Evolutionary conservation across 129 eudicot species (phyloP).

Genomic region (Lonicera japonica): DNA sequence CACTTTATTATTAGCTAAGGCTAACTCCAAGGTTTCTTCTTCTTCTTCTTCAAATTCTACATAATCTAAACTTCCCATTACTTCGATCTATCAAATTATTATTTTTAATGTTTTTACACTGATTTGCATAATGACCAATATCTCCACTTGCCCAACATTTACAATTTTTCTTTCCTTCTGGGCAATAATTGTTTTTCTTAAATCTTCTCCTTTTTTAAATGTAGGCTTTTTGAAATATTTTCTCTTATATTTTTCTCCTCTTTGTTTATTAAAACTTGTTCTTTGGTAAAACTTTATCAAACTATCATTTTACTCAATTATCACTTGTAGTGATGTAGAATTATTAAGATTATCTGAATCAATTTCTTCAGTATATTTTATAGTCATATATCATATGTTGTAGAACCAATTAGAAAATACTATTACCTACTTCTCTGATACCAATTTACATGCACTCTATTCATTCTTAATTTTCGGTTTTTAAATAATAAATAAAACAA

Average conservation of each 20-base stretch:
- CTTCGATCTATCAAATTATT: not conserved
- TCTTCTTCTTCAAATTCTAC: not conserved
- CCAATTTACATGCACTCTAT: too few species aligned
- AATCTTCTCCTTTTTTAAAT: not conserved
- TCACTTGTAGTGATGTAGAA: too few species aligned
- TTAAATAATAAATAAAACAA: too few species aligned
- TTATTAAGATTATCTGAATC: too few species aligned
- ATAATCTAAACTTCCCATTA: conserved; percentile 1
- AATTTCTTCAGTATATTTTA: too few species aligned
- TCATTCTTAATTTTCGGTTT: too few species aligned
- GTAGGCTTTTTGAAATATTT: not conserved
- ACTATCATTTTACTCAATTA: too few species aligned
- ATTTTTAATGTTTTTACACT: not conserved
- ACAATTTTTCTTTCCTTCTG: not conserved
- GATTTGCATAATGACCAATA: not conserved
- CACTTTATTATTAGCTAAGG: too few species aligned
- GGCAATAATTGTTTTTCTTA: not conserved
- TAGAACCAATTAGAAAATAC: too few species aligned
- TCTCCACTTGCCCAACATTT: not conserved
- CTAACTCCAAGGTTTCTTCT: too few species aligned
- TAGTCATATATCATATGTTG: too few species aligned
- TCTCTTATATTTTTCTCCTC: not conserved
- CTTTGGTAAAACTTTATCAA: not conserved
- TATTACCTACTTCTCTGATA: too few species aligned
- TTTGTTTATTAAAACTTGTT: not conserved